These are phyloP conservation scores for Talaromyces sp. DNA, from an alignment of 2,329 filamentous ascomycete species.

Conservation along the genomic window DNA sequence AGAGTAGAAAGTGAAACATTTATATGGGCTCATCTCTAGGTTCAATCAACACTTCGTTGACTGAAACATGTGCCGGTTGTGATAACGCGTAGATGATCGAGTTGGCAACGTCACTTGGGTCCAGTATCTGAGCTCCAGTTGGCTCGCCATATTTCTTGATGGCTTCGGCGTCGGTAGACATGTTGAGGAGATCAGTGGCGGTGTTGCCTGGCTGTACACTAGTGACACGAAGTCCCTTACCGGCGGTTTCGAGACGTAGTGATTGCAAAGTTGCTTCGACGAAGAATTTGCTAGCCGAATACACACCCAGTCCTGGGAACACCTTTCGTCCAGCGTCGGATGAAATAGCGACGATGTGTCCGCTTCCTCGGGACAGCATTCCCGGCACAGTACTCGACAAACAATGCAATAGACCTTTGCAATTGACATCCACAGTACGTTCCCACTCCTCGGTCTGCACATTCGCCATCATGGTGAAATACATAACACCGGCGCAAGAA, in stretches of 20 bases:
- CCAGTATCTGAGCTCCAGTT: constrained; percentile 70
- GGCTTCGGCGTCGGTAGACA: constrained; percentile 73
- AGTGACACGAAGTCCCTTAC: constrained; percentile 69
- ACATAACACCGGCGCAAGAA: constrained; percentile 80
- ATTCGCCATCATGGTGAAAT: constrained; percentile 84
- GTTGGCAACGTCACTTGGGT: constrained; percentile 67
- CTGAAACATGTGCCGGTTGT: constrained; percentile 71
- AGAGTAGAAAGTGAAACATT: neutral
- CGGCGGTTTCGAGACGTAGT: constrained; percentile 71
- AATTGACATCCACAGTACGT: constrained; percentile 79
- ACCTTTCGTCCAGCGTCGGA: constrained; percentile 79
- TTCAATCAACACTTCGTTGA: constrained; percentile 79
- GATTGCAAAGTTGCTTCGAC: constrained; percentile 77
- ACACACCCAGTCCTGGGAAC: constrained; percentile 76
- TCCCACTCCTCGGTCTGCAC: constrained; percentile 72
- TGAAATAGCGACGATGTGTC: constrained; percentile 77
- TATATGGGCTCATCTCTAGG: constrained; percentile 72
- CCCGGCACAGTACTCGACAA: constrained; percentile 65
- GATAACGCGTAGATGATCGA: constrained; percentile 71
- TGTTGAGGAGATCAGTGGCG: constrained; percentile 66
- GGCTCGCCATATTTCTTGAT: constrained; percentile 76
- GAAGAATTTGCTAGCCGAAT: constrained; percentile 81
- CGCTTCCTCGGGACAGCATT: constrained; percentile 66
- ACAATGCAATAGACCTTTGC: constrained; percentile 75
- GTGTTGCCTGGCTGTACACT: constrained; percentile 75